Conservation (phyloP, 306 rosid species). For the Luffa acutangula region DNA sequence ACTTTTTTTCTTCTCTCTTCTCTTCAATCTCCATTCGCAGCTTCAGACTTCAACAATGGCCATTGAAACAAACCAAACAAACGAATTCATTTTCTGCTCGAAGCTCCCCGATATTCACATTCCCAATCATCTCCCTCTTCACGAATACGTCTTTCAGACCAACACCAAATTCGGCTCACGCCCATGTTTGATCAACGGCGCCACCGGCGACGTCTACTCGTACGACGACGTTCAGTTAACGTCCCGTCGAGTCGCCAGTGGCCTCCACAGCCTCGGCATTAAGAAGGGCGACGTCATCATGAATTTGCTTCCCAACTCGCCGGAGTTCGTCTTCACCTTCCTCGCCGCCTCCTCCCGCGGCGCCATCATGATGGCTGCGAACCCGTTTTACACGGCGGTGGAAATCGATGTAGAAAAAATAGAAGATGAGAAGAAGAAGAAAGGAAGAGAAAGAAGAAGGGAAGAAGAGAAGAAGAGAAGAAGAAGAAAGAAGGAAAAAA, state of each 20-base stretch:
- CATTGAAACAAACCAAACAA: constrained; percentile 4
- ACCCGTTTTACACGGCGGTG: constrained; percentile 44
- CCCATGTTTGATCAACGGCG: constrained; percentile 58
- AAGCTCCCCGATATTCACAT: constrained; percentile 60
- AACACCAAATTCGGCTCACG: constrained; percentile 18
- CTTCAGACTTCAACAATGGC: background rate
- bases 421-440: too few species aligned
- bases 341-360: constrained; percentile 49
- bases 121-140: constrained; percentile 69
- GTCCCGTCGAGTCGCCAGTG: constrained; percentile 33
- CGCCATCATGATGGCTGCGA: constrained; percentile 52
- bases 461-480: too few species aligned
- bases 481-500: too few species aligned
- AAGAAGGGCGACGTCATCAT: constrained; percentile 43
- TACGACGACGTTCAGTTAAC: constrained; percentile 42
- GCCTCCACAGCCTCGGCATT: constrained; percentile 36
- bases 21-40: too few species aligned
- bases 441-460: too few species aligned
- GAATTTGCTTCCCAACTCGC: constrained; percentile 59
- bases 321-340: constrained; percentile 53
- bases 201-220: constrained; percentile 34
- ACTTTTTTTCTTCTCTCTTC: too few species aligned
- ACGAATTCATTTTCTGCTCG: constrained; percentile 45
- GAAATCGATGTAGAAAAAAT: too few species aligned
- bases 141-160: constrained; percentile 43